A percentile compares a stretch with the other conserved stretches of the same genome.
phyloP scores from a whole-genome alignment of 1,284 basidiomycete genomes.

The Trichosporon asahii region DNA sequence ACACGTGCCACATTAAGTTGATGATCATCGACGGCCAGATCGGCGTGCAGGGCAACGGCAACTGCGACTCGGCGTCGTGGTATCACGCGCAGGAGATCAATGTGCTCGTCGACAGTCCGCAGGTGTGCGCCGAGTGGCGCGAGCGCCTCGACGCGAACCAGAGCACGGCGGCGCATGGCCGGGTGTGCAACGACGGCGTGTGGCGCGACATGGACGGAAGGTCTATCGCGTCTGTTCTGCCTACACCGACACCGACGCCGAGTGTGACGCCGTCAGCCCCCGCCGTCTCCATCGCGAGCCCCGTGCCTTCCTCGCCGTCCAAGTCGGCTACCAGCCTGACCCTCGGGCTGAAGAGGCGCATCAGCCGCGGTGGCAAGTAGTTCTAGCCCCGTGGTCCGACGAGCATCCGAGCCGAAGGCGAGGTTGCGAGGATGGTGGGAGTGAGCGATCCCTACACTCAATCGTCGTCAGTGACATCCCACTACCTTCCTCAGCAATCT shows the following conservation, averaged over 20 bases:
- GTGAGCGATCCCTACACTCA: too few relatives aligned
- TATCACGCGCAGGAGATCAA: conserved; percentile 73
- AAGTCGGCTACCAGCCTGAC: not conserved
- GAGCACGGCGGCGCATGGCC: conserved; percentile 62
- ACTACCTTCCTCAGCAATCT: too few relatives aligned
- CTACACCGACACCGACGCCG: too few relatives aligned
- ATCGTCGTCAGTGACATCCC: too few relatives aligned
- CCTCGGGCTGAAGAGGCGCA: not conserved
- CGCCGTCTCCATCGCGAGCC: not conserved
- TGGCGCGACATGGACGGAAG: conserved; percentile 34
- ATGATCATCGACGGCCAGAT: conserved; percentile 65
- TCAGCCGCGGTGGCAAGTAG: not conserved
- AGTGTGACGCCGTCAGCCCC: not conserved
- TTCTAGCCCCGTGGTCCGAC: too few relatives aligned
- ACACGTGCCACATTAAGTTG: conserved; percentile 71
- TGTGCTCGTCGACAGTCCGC: conserved; percentile 63
- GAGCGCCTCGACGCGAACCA: conserved; percentile 62
- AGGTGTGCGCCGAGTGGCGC: conserved; percentile 62
- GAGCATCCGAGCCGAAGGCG: too few relatives aligned
- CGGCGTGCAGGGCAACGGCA: conserved; percentile 56
- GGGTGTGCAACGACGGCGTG: conserved; percentile 33
- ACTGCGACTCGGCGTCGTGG: conserved; percentile 64
- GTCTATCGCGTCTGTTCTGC: not conserved
- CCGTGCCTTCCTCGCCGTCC: not conserved
- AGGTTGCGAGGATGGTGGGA: too few relatives aligned